These are phyloP conservation scores for Epichloe sibirici DNA, from an alignment of 2,329 filamentous ascomycete species.

Conservation along the genomic window DNA sequence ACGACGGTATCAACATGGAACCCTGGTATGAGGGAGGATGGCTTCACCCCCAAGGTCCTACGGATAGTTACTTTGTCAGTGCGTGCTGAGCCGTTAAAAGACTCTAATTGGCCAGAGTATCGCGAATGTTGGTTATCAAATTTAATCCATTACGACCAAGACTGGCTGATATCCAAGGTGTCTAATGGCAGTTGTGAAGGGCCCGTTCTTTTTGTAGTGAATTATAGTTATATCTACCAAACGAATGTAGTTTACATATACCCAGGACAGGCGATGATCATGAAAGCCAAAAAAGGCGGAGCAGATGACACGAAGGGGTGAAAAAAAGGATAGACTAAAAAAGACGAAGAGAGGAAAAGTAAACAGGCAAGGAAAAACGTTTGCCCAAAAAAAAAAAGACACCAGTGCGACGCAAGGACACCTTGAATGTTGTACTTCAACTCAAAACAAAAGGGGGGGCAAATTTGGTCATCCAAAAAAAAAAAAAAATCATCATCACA, in stretches of 20 bases:
- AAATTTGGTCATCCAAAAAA: not conserved
- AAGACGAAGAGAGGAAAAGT: no score
- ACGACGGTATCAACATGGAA: not conserved
- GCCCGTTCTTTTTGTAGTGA: not conserved
- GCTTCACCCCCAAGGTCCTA: not conserved
- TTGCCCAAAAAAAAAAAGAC: not conserved
- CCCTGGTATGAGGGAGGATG: not conserved
- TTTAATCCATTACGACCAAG: not conserved
- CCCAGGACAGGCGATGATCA: not conserved
- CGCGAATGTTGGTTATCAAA: not conserved
- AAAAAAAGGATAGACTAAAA: no score
- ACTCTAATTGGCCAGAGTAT: no score
- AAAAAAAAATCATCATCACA: not conserved
- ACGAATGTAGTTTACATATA: not conserved
- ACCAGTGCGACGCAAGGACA: not conserved
- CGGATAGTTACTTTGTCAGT: no score
- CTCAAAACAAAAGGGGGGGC: not conserved
- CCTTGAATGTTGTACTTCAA: not conserved
- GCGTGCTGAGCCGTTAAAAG: no score
- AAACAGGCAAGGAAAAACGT: not conserved
- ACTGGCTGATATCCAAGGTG: constrained; percentile 2
- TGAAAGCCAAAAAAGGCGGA: not conserved
- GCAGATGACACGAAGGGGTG: no score
- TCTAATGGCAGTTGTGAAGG: not conserved
- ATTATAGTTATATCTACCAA: not conserved